These are phyloP conservation scores for Penicillium sp. DNA, from an alignment of 2,329 filamentous ascomycete species.

Conservation along the genomic window DNA sequence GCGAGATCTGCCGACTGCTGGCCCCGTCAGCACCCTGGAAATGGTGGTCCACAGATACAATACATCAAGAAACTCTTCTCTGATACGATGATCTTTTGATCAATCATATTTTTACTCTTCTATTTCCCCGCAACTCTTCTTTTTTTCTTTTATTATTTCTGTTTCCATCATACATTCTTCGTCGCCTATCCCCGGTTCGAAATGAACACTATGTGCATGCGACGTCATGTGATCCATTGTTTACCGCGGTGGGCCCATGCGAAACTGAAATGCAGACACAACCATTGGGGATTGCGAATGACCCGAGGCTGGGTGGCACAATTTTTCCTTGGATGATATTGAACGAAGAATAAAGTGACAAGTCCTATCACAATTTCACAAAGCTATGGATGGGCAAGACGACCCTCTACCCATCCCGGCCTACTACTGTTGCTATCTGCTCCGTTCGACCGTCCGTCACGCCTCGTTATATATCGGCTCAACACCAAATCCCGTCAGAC, in stretches of 20 bases:
- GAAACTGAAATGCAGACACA: conserved; percentile 7
- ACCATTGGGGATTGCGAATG: background rate
- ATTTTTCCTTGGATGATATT: background rate
- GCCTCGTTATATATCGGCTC: conserved; percentile 82
- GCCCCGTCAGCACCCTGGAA: conserved; percentile 5
- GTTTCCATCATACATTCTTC: too few species aligned
- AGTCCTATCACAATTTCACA: background rate
- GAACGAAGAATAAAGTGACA: background rate
- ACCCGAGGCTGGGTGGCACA: background rate
- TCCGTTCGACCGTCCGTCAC: conserved; percentile 78
- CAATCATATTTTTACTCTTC: background rate
- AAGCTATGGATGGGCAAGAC: conserved; percentile 23
- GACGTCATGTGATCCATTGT: conserved; percentile 14
- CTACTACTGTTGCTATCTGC: conserved; percentile 90
- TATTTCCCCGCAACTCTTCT: background rate
- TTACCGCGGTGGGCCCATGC: conserved; percentile 11
- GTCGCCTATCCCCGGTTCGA: too few species aligned
- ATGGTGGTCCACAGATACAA: background rate
- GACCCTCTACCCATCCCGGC: conserved; percentile 72
- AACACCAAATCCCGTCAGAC: conserved; percentile 83
- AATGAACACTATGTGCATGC: too few species aligned
- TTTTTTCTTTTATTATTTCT: background rate
- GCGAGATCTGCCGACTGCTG: conserved; percentile 10
- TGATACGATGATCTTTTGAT: background rate
- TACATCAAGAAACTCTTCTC: background rate